phyloP scores from a whole-genome alignment of 2,329 filamentous ascomycete genomes.

The Cercospora sp. region DNA sequence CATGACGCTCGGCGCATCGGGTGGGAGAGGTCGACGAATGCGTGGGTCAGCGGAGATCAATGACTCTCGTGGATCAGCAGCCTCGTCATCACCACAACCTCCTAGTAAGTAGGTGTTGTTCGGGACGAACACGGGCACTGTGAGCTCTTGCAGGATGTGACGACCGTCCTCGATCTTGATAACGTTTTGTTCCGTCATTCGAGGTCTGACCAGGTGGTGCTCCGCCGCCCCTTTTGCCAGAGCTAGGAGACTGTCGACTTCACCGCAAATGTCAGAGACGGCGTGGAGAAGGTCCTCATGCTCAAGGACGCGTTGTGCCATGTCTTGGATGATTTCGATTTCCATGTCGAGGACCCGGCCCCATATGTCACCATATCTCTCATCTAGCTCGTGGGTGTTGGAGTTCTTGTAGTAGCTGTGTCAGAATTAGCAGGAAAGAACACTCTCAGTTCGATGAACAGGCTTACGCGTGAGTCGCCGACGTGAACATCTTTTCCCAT shows the following conservation, averaged over 20 bases:
- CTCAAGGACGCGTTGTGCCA: constrained; percentile 70
- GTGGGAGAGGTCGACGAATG: not conserved
- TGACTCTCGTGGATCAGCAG: constrained; percentile 14
- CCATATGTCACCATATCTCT: constrained; percentile 80
- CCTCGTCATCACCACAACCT: constrained; percentile 47
- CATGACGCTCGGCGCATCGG: constrained; percentile 63
- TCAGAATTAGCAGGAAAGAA: not conserved
- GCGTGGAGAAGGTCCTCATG: constrained; percentile 65
- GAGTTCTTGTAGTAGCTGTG: constrained; percentile 79
- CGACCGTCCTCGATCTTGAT: constrained; percentile 76
- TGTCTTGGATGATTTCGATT: constrained; percentile 79
- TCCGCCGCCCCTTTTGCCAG: constrained; percentile 74
- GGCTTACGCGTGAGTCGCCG: constrained; percentile 57
- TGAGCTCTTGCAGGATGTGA: constrained; percentile 83
- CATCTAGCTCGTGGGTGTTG: constrained; percentile 78
- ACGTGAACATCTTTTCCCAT: constrained; percentile 79
- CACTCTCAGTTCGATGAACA: not conserved
- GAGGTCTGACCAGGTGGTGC: constrained; percentile 70
- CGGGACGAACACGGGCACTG: constrained; percentile 75
- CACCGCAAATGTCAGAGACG: constrained; percentile 79
- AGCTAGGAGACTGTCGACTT: constrained; percentile 82
- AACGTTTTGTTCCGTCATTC: constrained; percentile 68
- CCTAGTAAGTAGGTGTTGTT: constrained; percentile 75
- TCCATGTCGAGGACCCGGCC: constrained; percentile 83
- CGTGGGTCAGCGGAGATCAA: constrained; percentile 10